These are phyloP conservation scores for Bidens hawaiensis DNA, from an alignment of 140 eudicot species.

Conservation along the genomic window DNA sequence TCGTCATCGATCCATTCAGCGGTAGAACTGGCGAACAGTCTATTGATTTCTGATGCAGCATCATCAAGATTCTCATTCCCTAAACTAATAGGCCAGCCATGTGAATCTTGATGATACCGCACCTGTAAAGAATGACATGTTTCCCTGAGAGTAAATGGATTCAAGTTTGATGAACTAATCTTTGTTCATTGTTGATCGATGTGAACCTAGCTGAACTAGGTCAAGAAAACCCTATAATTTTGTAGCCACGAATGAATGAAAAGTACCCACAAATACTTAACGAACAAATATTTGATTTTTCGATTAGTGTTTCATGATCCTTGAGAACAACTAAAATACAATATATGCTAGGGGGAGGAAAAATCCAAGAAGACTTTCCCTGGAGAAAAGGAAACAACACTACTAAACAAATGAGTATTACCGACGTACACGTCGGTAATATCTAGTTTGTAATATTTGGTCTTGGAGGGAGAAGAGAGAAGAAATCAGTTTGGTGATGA, in stretches of 20 bases:
- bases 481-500: constrained; percentile 13
- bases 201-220: neutral
- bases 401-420: too few species aligned
- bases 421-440: too few species aligned
- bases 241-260: neutral
- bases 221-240: constrained; percentile 6
- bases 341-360: too few species aligned
- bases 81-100: neutral
- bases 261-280: neutral
- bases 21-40: constrained; percentile 4
- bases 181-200: too few species aligned
- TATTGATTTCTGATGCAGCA: constrained; percentile 35
- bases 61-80: constrained; percentile 36
- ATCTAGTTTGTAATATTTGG: too few species aligned
- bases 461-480: constrained; percentile 2
- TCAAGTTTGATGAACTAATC: neutral
- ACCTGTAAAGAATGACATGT: constrained; percentile 20
- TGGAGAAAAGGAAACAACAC: neutral
- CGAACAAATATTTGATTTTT: neutral
- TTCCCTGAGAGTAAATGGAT: neutral
- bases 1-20: neutral
- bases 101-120: constrained; percentile 27
- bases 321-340: neutral
- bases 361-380: neutral
- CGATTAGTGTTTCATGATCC: neutral